Percentiles rank a stretch among this genome's conserved stretches.
phyloP scores from a whole-genome alignment of 2,329 filamentous ascomycete genomes.

The Ascochyta lentis region DNA sequence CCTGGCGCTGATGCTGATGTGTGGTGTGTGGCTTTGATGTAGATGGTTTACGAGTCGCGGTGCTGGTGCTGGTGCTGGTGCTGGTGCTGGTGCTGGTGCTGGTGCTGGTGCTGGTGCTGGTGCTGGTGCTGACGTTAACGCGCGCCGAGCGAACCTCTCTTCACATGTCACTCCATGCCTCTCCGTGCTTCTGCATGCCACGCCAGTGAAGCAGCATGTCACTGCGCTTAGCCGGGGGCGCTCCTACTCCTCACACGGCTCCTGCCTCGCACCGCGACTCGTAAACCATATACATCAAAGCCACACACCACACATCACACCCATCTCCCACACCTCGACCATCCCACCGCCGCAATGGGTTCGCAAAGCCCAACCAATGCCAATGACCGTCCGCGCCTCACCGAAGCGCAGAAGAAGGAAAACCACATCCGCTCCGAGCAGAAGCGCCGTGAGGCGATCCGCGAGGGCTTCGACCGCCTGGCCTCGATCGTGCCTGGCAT shows the following conservation, averaged over 20 bases:
- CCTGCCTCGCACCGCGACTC: not conserved
- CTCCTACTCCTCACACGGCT: not conserved
- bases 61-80: not conserved
- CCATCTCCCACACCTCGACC: not conserved
- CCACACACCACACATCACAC: slow-evolving; percentile 2
- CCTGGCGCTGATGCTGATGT: not conserved
- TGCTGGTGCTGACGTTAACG: not conserved
- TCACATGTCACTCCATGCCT: slow-evolving; percentile 4
- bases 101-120: no score
- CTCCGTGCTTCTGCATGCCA: slow-evolving; percentile 5
- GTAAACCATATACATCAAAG: not conserved
- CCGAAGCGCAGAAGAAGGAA: slow-evolving; percentile 74
- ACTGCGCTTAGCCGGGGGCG: slow-evolving; percentile 5
- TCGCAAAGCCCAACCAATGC: slow-evolving; percentile 40
- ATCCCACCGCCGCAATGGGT: slow-evolving; percentile 24
- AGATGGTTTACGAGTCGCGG: not conserved
- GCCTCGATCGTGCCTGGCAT: slow-evolving; percentile 82
- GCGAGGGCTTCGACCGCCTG: slow-evolving; percentile 82
- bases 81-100: not conserved
- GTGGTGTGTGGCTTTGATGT: not conserved
- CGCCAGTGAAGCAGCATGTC: slow-evolving; percentile 15
- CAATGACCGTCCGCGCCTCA: slow-evolving; percentile 67
- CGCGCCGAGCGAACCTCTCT: slow-evolving; percentile 11
- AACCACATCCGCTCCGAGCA: slow-evolving; percentile 75
- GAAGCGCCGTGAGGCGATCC: slow-evolving; percentile 75